A percentile compares a stretch with the other conserved stretches of the same genome.
These are phyloP conservation scores for Cupressus sempervirens DNA, from an alignment of 75 land plant species.

Conservation along the genomic window DNA sequence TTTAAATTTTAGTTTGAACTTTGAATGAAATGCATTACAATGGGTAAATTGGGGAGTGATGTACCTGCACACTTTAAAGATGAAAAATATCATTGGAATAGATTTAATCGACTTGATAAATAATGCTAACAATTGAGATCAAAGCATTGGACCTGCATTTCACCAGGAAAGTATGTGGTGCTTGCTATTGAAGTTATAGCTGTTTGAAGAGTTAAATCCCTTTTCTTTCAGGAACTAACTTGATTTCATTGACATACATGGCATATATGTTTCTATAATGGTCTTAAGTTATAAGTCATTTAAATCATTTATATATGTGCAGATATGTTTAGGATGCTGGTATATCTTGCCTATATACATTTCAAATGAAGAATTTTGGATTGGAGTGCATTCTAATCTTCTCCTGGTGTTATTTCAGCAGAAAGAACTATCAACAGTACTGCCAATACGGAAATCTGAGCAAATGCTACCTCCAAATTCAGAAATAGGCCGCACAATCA, in stretches of 20 bases:
- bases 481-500: slow-evolving; percentile 15
- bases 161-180: background rate
- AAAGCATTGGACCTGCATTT: background rate
- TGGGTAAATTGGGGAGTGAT: background rate
- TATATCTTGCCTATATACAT: background rate
- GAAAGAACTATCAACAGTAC: slow-evolving; percentile 2
- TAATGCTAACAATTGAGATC: background rate
- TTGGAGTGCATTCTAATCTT: background rate
- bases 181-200: background rate
- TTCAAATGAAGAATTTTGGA: background rate
- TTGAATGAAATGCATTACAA: too few species aligned
- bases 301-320: background rate
- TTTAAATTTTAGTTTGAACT: too few species aligned
- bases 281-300: background rate
- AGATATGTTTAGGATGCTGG: background rate
- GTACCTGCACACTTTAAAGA: background rate
- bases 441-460: slow-evolving; percentile 18
- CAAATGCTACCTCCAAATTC: slow-evolving; percentile 32
- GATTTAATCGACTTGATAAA: background rate
- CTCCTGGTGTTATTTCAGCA: slow-evolving; percentile 6
- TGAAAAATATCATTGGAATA: too few species aligned
- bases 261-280: background rate
- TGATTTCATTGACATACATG: background rate
- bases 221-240: background rate
- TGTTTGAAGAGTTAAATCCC: background rate